Conservation (phyloP, 1,139 yeast genomes). For the Wickerhamomyces sp. region DNA sequence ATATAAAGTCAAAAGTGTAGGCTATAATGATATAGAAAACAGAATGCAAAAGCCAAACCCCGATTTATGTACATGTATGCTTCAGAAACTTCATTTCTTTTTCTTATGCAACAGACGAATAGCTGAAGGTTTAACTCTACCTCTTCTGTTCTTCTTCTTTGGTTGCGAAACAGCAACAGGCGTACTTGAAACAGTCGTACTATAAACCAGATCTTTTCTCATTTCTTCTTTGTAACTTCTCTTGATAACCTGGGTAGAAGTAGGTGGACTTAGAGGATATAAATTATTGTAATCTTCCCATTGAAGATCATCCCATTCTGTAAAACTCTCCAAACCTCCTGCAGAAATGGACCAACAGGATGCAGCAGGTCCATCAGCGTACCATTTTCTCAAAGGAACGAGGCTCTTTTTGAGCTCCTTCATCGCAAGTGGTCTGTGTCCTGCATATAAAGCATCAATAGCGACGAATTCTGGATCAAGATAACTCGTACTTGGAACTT, state of each 20-base stretch:
- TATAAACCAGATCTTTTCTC: background rate
- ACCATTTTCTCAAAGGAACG: conserved; percentile 8
- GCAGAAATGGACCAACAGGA: conserved; percentile 9
- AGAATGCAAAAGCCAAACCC: too few species aligned
- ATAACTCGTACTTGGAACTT: conserved; percentile 17
- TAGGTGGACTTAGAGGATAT: conserved; percentile 4
- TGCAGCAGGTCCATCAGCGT: conserved; percentile 3
- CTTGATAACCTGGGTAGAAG: background rate
- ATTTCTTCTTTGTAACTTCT: background rate
- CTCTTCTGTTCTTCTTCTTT: conserved; percentile 8
- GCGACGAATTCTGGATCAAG: conserved; percentile 14
- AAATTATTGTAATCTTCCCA: background rate
- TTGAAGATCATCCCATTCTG: conserved; percentile 7
- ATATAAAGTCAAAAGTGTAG: too few species aligned
- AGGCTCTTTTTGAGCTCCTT: conserved; percentile 8
- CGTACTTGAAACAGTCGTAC: background rate
- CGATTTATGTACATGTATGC: too few species aligned
- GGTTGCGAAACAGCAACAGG: conserved; percentile 8
- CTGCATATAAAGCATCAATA: conserved; percentile 18
- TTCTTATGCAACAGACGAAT: conserved; percentile 7
- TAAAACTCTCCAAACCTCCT: background rate
- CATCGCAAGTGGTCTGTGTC: conserved; percentile 20
- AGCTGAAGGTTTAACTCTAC: conserved; percentile 17
- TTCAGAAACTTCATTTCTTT: too few species aligned
- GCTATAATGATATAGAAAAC: too few species aligned